Base-by-base conservation (phyloP, 2,329 filamentous ascomycete genomes). In the Phyllosticta citribraziliensis region DNA sequence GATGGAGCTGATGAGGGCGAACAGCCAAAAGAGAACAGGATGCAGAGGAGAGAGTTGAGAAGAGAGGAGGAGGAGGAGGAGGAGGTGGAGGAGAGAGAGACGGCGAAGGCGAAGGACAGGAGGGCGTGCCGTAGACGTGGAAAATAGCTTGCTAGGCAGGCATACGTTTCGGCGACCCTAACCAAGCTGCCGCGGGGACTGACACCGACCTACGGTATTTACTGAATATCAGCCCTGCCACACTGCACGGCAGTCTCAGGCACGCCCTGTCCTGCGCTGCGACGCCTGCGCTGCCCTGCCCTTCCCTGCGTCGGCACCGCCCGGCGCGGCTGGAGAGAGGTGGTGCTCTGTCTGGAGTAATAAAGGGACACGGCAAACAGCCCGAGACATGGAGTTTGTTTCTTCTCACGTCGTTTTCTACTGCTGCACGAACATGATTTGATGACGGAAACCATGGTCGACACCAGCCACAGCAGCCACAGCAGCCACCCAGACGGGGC, bases 1-100 rank as follows among this genome's bases (percentile, higher is more conserved):
- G 55, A 62, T 62, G 60, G 51, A 58, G 19, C 55, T 22, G 52
- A 52, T 57, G 53, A 20, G 55, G 55, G 14, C 22, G 55, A 33
- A 33, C 40, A 30, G 27, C 50, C 52, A 57, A 27, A 47, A 30
- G 60, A 62, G 57, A 22, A 22, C 22, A 22, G 27, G 6, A 30
- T 30, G 6, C 27, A 30, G 27, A 30, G 27, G 60, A 35, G 53
- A 24, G 57, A 20, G 40, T 9, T 47, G 51, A 54, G 54, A 61
- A 20, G 19, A 12, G 14, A 20, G 20, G 4, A 4, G n/a, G 58
- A 30, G 40, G 25, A 52, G 52, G 47, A 35, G 55, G 55, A 57
- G 20, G 40, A 50, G 54, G 17, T 24, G 51, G 24, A 20, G 20
- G 5, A 24, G 9, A 20, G 52, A 53, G 52, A 53, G 20, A 12